phyloP scores from a whole-genome alignment of 2,329 filamentous ascomycete genomes.

The Botrytis byssoidea region DNA sequence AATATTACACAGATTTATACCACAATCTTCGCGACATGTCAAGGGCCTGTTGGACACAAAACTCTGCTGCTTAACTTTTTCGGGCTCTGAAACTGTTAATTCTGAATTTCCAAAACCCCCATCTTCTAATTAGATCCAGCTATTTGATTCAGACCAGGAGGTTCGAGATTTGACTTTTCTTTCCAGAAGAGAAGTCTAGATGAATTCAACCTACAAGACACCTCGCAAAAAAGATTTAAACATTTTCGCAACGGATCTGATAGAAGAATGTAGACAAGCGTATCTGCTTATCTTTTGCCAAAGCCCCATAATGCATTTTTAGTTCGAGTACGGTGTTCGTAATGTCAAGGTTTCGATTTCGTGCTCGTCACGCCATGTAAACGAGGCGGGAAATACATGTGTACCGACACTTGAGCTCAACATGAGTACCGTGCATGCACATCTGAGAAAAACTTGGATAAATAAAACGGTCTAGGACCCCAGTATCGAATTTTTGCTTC shows the following conservation, averaged over 20 bases:
- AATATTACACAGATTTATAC: background rate
- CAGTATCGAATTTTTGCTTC: background rate
- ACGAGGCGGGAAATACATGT: background rate
- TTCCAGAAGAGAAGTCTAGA: background rate
- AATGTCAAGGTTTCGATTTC: conserved; percentile 18
- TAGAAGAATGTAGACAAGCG: background rate
- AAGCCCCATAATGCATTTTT: background rate
- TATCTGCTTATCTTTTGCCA: background rate
- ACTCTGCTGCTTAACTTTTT: background rate
- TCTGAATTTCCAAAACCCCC: background rate
- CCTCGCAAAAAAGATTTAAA: no score
- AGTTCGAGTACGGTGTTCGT: conserved; percentile 2
- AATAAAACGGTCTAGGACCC: background rate
- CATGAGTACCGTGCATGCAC: conserved; percentile 1
- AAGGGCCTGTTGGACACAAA: background rate
- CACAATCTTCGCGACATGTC: no score
- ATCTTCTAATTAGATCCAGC: background rate
- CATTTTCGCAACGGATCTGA: background rate
- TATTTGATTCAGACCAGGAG: background rate
- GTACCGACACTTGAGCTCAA: background rate
- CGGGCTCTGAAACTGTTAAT: no score
- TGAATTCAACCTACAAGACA: background rate
- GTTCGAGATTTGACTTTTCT: background rate
- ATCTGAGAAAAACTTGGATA: background rate
- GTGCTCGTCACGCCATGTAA: conserved; percentile 20